Conservation (phyloP, 106 monocot species). For the Xerophyta viscosa region DNA sequence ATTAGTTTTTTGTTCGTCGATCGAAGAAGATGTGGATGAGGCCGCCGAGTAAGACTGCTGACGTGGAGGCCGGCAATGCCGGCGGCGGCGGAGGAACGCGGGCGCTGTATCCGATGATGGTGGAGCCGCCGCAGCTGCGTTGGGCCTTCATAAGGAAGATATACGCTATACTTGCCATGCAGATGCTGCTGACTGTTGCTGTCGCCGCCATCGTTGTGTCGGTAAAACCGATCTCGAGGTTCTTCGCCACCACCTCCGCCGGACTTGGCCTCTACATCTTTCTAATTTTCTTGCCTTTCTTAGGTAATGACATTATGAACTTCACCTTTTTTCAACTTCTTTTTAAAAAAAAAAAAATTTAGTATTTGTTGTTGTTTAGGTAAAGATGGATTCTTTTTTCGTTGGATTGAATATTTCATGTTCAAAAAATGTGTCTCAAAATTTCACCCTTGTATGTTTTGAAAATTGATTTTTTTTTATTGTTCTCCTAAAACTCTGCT, state of each 20-base stretch:
- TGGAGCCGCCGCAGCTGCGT: constrained; percentile 56
- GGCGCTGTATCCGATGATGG: constrained; percentile 65
- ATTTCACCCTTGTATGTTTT: no score
- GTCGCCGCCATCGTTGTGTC: constrained; percentile 42
- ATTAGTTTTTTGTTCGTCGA: no score
- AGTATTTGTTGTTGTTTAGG: no score
- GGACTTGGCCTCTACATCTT: constrained; percentile 52
- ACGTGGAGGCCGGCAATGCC: constrained; percentile 25
- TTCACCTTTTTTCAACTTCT: no score
- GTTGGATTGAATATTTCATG: no score
- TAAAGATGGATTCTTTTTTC: no score
- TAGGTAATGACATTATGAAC: no score
- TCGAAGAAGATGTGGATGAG: constrained; percentile 10
- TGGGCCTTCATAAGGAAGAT: constrained; percentile 66
- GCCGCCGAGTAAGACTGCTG: constrained; percentile 26
- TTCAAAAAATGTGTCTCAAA: no score
- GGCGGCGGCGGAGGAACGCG: background rate
- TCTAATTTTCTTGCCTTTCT: constrained; percentile 42
- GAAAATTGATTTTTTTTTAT: no score
- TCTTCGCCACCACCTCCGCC: constrained; percentile 29
- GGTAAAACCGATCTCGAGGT: constrained; percentile 33
- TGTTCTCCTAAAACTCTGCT: no score
- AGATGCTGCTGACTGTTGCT: constrained; percentile 41
- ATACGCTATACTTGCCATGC: constrained; percentile 43
- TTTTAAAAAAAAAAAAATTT: no score